Base-by-base conservation (phyloP, 805 yeast species). In the Metschnikowia sp. region DNA sequence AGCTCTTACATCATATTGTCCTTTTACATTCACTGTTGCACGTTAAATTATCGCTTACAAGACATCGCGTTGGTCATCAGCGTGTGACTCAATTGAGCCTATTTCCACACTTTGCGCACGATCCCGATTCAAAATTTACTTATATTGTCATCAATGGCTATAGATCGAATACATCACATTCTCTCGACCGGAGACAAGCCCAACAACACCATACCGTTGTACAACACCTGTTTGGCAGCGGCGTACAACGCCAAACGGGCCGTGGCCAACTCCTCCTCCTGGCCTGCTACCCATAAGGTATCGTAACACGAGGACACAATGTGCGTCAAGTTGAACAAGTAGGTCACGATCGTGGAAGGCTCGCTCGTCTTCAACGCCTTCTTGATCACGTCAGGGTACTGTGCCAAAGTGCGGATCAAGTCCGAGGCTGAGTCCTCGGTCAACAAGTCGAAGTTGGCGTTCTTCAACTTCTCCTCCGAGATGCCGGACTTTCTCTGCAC, bases 161-260 rank as follows among this genome's bases (percentile, higher is more conserved):
- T 22, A 22, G 2, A 22, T 22, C 26, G 26, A 22, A 22, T 22
- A 7, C 26, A 22, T 71, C 76, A 92, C 98, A 92, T 92, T 81
- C 98, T 85, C 61, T 92, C 96, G 52, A 94, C 98, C n/a, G 99
- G 98, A 39, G 97, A 90, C 65, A 94, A 78, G 48, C 97, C 97
- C 62, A 94, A 75, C 62, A 94, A 74, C 39, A 75, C 74, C 90
- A 94, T 83, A 75, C 97, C 99, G 63, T 90, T 91, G 71, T 76
- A 76, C 58, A 94, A 76, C 10, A 89, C 95, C 72, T 86, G 95
- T 71, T 91, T 83, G 44, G 97, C 96, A 54, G 96, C 77, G 44
- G 85, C 76, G 68, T 91, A 94, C 55, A 94, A 78, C 3, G 98
- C 97, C 69, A 92, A 76, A 72, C 98, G 86, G 30, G 98, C 97